A percentile compares a stretch with the other conserved stretches of the same genome.
Evolutionary conservation across 768 basidiomycete genomes (phyloP).

Genomic region (Trichaptum fuscoviolaceum): DNA sequence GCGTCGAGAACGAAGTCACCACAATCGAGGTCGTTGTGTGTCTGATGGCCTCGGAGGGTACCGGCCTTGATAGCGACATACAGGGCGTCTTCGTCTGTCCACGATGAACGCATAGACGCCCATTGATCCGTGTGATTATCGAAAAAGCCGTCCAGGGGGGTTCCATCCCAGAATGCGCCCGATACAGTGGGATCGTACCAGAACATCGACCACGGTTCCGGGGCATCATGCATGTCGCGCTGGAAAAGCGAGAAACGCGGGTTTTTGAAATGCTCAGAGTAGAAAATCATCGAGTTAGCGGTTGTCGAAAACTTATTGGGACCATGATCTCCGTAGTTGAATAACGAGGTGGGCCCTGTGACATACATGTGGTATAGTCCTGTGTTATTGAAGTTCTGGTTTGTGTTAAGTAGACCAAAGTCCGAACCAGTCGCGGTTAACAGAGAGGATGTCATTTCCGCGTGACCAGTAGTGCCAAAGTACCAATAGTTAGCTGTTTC

Average conservation of each 20-base stretch:
- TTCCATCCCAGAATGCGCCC: constrained; percentile 90
- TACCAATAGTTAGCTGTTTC: constrained; percentile 97
- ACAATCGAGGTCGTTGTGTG: constrained; percentile 90
- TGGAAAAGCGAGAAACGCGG: constrained; percentile 85
- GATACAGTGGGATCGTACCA: constrained; percentile 85
- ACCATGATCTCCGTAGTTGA: constrained; percentile 81
- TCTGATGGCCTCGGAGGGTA: constrained; percentile 75
- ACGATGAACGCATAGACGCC: constrained; percentile 87
- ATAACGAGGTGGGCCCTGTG: constrained; percentile 75
- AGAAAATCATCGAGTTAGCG: constrained; percentile 83
- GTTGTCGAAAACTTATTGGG: constrained; percentile 95
- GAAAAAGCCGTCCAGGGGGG: constrained; percentile 81
- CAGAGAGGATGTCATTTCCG: constrained; percentile 83
- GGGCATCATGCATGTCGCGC: constrained; percentile 81
- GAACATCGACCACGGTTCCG: constrained; percentile 72
- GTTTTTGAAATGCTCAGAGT: constrained; percentile 61
- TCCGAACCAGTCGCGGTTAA: constrained; percentile 81
- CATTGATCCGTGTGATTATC: constrained; percentile 68
- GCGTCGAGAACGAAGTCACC: constrained; percentile 97
- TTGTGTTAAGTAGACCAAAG: constrained; percentile 64
- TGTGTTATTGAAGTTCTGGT: constrained; percentile 65
- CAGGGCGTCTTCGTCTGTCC: constrained; percentile 81
- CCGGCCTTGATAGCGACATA: constrained; percentile 92
- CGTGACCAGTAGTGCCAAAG: constrained; percentile 87
- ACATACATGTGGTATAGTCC: constrained; percentile 89